Percentiles rank a stretch among this genome's conserved stretches.
These are phyloP conservation scores for Antitrichia curtipendula DNA, from an alignment of 225 moss, liverwort and hornwort species.

Conservation along the genomic window DNA sequence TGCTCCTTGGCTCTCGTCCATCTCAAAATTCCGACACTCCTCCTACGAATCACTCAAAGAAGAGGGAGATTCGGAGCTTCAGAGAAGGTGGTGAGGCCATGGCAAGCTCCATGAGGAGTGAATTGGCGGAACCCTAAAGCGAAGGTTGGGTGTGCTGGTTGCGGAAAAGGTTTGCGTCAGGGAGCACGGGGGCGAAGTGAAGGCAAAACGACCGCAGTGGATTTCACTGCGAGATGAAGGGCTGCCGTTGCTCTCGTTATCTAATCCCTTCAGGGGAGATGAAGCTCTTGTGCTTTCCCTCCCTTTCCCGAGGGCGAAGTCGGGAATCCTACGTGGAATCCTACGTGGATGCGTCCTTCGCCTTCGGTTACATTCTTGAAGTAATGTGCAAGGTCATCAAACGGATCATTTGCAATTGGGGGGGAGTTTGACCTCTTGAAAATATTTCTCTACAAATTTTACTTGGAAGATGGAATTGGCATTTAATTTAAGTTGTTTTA, in stretches of 20 bases:
- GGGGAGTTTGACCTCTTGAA: neutral
- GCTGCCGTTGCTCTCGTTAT: slow-evolving; percentile 5
- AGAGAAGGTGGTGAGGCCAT: neutral
- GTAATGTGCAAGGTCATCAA: neutral
- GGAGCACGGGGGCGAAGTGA: neutral
- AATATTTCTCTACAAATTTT: neutral
- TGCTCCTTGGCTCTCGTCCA: neutral
- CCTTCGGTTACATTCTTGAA: neutral
- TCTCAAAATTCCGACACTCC: neutral
- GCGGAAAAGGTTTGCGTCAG: neutral
- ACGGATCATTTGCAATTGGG: neutral
- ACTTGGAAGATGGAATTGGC: no score
- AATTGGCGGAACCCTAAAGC: neutral
- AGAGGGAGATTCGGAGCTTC: neutral
- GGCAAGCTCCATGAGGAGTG: neutral
- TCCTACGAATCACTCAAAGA: neutral
- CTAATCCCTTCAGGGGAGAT: neutral
- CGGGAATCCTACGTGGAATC: neutral
- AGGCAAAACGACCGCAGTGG: neutral
- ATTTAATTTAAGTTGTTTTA: neutral
- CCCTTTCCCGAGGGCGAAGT: neutral
- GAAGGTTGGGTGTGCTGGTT: no score
- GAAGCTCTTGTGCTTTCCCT: neutral
- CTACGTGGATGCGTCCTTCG: neutral
- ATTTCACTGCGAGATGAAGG: slow-evolving; percentile 8